Conservation (phyloP, 106 monocot species). For the Phalaenopsis equestris region DNA sequence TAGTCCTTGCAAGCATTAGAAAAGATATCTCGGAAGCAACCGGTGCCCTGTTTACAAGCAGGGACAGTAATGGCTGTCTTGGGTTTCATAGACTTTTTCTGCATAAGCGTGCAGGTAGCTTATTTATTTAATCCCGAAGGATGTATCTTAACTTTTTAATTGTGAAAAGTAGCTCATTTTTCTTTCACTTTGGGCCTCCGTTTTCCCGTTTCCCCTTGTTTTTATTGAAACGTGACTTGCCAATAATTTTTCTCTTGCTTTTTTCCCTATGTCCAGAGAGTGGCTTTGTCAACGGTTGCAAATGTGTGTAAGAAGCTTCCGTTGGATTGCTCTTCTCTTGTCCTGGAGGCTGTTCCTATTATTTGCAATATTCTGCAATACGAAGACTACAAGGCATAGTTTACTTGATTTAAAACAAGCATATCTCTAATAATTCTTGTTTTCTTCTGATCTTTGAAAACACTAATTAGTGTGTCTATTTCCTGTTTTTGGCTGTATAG, state of each 20-base stretch:
- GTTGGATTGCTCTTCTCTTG: conserved; percentile 36
- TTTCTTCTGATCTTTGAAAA: neutral
- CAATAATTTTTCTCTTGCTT: neutral
- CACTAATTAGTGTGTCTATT: neutral
- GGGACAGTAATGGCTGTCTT: conserved; percentile 57
- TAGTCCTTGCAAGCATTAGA: conserved; percentile 84
- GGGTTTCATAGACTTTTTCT: conserved; percentile 73
- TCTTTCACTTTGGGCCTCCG: neutral
- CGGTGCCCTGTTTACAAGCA: conserved; percentile 59
- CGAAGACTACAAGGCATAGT: conserved; percentile 61
- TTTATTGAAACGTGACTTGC: conserved; percentile 2
- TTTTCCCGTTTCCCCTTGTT: neutral
- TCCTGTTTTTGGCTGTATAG: conserved; percentile 24
- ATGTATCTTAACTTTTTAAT: neutral
- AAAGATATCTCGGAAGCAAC: conserved; percentile 59
- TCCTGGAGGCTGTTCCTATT: conserved; percentile 59
- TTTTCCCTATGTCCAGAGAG: conserved; percentile 34
- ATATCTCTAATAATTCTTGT: neutral
- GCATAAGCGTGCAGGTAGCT: conserved; percentile 59
- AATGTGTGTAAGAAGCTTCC: conserved; percentile 78
- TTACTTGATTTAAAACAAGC: neutral
- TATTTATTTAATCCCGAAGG: neutral
- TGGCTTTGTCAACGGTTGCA: conserved; percentile 61
- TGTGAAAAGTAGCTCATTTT: neutral
- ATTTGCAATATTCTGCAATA: conserved; percentile 69